Base-by-base conservation (phyloP, 345 rosid species). In the Brassica cretica region DNA sequence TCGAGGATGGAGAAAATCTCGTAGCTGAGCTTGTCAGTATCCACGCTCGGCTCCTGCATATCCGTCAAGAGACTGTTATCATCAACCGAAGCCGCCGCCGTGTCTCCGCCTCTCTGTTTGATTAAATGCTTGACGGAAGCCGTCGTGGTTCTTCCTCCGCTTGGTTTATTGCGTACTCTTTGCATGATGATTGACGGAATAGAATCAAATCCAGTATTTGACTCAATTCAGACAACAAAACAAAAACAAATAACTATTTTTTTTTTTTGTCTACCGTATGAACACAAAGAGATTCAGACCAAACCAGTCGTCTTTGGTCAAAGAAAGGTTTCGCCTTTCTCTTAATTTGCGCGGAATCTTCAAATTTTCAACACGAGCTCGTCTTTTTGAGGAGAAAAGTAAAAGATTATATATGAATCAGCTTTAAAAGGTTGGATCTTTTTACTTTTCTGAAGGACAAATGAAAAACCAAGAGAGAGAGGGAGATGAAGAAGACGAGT, bases 1-100 rank as follows among this genome's bases (percentile, higher is more conserved):
- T 94, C 98, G 39, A 94, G 90, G 62, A 94, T 90, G 2, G 98
- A 94, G 82, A 94, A 94, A 68, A 94, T 92, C 83, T 94, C 98
- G 77, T 94, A 94, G 84, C 98, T 94, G 79, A 94, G 91, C 78
- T 94, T 94, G 72, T 92, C 97, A 1, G 97, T 88, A 71, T 94
- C 98, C 78, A 94, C 89, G 87, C 97, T 94, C 30, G 97, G 98
- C 72, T 92, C 98, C 62, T 90, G 94, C 91, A 89, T 83, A 81
- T 84, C 93, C 59, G 85, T 79, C 27, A 85, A 72, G 75, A 80
- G 81, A 59, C 81, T 77, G 14, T 49, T 10, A 9, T 61, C 8
- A 19, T 67, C 75, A 5, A 81, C 87, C 87, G 89, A 55, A 24
- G 25, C 19, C 46, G 30, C 53, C 63, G 29, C 63, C 60, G 72